Percentiles rank a stretch among this genome's conserved stretches.
phyloP scores from a whole-genome alignment of 768 basidiomycete genomes.

The Tylopilus rubrobrunneus region DNA sequence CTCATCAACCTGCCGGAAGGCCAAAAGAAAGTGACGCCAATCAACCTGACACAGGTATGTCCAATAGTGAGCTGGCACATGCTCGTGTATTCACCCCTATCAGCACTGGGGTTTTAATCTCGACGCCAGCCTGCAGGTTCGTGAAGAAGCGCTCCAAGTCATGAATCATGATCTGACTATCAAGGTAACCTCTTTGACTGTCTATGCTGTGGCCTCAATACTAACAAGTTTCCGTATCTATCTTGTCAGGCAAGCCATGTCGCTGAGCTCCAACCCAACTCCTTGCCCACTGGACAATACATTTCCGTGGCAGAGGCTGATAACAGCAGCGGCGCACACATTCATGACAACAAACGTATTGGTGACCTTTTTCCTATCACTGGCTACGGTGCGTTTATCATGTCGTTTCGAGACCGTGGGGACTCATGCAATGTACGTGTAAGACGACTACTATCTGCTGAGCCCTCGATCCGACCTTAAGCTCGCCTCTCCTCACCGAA shows the following conservation, averaged over 20 bases:
- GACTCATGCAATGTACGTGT: not conserved
- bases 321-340: slow-evolving; percentile 35
- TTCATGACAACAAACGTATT: slow-evolving; percentile 48
- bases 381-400: slow-evolving; percentile 50
- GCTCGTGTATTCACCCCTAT: not conserved
- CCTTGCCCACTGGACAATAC: slow-evolving; percentile 52
- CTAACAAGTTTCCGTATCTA: too few relatives aligned
- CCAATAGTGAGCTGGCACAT: not conserved
- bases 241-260: slow-evolving; percentile 47
- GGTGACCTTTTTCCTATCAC: slow-evolving; percentile 52
- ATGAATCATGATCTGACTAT: slow-evolving; percentile 45
- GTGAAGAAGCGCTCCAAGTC: slow-evolving; percentile 43
- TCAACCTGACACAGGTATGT: slow-evolving; percentile 71
- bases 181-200: slow-evolving; percentile 25
- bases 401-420: not conserved
- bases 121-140: slow-evolving; percentile 55
- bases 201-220: not conserved
- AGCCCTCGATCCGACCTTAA: slow-evolving; percentile 32
- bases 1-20: slow-evolving; percentile 41
- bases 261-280: slow-evolving; percentile 47
- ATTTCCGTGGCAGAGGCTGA: slow-evolving; percentile 43
- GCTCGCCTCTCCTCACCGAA: slow-evolving; percentile 42
- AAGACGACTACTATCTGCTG: slow-evolving; percentile 68
- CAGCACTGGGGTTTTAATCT: slow-evolving; percentile 86
- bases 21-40: slow-evolving; percentile 54